Conservation (phyloP, 306 rosid species). For the Cotoneaster glaucophyllus region DNA sequence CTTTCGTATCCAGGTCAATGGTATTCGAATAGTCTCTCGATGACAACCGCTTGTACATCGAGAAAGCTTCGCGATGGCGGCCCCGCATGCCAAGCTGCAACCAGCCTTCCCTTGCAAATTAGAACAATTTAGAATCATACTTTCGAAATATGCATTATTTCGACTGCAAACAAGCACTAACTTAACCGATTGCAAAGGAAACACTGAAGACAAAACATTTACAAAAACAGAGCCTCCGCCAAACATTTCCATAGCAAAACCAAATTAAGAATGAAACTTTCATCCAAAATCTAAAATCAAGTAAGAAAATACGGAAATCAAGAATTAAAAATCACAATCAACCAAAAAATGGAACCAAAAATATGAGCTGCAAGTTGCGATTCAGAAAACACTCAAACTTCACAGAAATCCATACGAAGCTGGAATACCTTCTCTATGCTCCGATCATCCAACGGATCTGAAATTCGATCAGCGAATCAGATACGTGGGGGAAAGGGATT, state of each 20-base stretch:
- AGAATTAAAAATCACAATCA: neutral
- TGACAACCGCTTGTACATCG: conserved; percentile 73
- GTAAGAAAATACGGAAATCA: neutral
- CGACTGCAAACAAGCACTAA: neutral
- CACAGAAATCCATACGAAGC: neutral
- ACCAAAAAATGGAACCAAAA: neutral
- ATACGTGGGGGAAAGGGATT: neutral
- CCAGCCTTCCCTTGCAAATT: conserved; percentile 20
- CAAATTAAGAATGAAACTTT: neutral
- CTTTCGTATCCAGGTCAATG: conserved; percentile 37
- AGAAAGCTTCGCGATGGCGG: conserved; percentile 52
- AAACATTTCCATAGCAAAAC: neutral
- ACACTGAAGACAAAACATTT: neutral
- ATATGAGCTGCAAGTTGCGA: neutral
- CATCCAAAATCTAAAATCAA: neutral
- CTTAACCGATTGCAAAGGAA: neutral
- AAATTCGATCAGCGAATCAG: neutral
- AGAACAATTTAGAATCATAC: conserved; percentile 5
- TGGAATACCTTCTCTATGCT: neutral
- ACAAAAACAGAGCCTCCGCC: neutral
- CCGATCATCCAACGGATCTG: conserved; percentile 12
- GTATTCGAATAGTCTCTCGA: conserved; percentile 44
- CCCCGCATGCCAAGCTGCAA: conserved; percentile 54
- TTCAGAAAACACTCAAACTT: neutral
- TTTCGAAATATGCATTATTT: neutral